Conservation (phyloP, 306 rosid genomes). For the Fragaria iinumae region DNA sequence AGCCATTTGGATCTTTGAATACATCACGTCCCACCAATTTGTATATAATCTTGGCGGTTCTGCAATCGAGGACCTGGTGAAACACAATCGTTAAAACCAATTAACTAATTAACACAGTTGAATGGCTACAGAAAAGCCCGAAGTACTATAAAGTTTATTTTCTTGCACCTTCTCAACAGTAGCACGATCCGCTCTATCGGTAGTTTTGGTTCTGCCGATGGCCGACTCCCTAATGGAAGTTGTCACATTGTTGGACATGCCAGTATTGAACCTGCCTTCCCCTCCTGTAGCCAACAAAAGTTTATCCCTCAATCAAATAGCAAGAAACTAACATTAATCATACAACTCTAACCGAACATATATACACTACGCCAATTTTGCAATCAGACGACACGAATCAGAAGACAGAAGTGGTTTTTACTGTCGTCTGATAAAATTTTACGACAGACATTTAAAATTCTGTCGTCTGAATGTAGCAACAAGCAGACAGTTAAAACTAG, state of each 20-base stretch:
- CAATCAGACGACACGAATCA: no score
- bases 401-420: no score
- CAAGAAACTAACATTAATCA: neutral
- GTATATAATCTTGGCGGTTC: conserved; percentile 73
- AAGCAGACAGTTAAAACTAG: no score
- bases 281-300: conserved; percentile 44
- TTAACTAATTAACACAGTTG: no score
- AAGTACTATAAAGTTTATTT: neutral
- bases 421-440: no score
- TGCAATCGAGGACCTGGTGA: conserved; percentile 77
- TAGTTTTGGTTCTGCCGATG: conserved; percentile 75
- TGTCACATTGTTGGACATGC: conserved; percentile 85
- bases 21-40: conserved; percentile 77
- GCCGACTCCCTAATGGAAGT: conserved; percentile 83
- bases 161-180: conserved; percentile 78
- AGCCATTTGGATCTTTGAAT: conserved; percentile 76
- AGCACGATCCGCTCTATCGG: conserved; percentile 88
- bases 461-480: no score
- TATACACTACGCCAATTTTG: no score
- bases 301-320: neutral
- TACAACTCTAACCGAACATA: neutral
- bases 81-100: neutral
- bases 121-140: neutral
- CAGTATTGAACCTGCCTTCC: conserved; percentile 78
- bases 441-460: no score